Base-by-base conservation (phyloP, 2,329 filamentous ascomycete species). In the Colletotrichum agaves region DNA sequence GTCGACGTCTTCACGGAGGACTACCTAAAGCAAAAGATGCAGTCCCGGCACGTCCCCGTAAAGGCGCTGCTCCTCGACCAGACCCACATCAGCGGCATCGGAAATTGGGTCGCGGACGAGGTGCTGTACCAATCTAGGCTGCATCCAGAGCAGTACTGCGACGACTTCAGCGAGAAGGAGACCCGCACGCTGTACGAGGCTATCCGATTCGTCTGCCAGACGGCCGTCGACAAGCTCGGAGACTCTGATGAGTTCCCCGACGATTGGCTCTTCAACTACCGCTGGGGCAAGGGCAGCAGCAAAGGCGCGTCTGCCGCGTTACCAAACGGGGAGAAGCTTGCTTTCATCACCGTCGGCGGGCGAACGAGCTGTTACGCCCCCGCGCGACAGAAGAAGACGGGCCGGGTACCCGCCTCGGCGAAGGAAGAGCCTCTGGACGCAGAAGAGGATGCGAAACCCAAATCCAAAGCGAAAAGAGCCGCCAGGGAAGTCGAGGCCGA, bases 71-170 rank as follows among this genome's bases (percentile, higher is more conserved):
- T 99, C 12, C 84, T 98, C 3, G 93, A 98, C 75, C 96, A 99
- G 78, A 86, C 89, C 17, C 92, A 92, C 76, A 92, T 98, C 69
- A 96, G 92, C 74, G 96, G 96, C 7, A 93, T 99, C 70, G 96
- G 96, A 0, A 98, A 98, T 76, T 99, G 95, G 95, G 95, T 99
- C 61, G 94, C 91, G 1, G 96, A 99, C 75, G 96, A 99, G 78
- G 90, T 97, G 6, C 83, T 99, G 58, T 99, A 94, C 75, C 91
- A 98, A 72, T 92, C 96, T 5, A 89, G 87, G 56, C 86, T 98
- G 15, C 95, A 99, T 72, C 96, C 96, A 0, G 95, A 98, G 77
- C 93, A 97, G 76, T 97, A 97, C 80, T 93, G 91, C 79, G 90
- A 98, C 74, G 92, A 92, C 0, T 91, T 98, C 72, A 84, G 78